Evolutionary conservation across 257 asterid genomes (phyloP), one percentile per base, ranked within the genome.

Genomic region (Fraxinus excelsior): DNA sequence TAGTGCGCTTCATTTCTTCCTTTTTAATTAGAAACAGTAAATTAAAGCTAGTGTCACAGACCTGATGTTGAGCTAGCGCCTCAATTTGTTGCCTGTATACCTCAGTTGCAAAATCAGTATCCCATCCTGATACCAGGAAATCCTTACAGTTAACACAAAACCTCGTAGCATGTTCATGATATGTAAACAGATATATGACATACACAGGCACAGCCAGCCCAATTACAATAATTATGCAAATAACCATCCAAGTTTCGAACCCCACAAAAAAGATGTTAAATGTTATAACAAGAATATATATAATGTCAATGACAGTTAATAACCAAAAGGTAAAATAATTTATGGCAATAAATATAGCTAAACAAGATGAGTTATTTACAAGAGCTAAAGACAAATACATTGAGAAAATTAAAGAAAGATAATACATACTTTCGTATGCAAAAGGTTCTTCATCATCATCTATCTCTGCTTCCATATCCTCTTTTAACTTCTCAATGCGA

Each of bases 391-490:
- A 12, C 29, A 37, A 51, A 74, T 78, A 31, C 37, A 66, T 49
- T 46, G 13, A 49, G 40, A 74, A 42, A 62, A 70, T 8, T 14
- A 60, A 26, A 72, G 46, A 10, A 74, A 79, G 81, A 42, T 76
- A 68, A 74, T 21, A 84, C 99, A 81, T 92, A 96, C 99, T 90
- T 87, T 96, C 98, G 71, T 90, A 96, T 46, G 87, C 94, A 80
- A 96, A 84, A 71, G 99, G 99, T 78, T 93, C 99, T 85, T 96
- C 99, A 78, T 96, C 99, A 67, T 96, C 99, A 80, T 93, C 98
- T 79, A 91, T 86, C 78, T 96, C 98, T 70, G 98, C 99, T 84
- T 96, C 99, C 99, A 96, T 91, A 77, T 93, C 98, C 84, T 96
- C 98, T 89, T 96, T 96, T 81, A 96, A 90, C 88, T 90, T 89